Percentiles rank a stretch among this genome's conserved stretches.
Conservation (phyloP, 352 stramenopile species). For the Globisporangium parvum region DNA sequence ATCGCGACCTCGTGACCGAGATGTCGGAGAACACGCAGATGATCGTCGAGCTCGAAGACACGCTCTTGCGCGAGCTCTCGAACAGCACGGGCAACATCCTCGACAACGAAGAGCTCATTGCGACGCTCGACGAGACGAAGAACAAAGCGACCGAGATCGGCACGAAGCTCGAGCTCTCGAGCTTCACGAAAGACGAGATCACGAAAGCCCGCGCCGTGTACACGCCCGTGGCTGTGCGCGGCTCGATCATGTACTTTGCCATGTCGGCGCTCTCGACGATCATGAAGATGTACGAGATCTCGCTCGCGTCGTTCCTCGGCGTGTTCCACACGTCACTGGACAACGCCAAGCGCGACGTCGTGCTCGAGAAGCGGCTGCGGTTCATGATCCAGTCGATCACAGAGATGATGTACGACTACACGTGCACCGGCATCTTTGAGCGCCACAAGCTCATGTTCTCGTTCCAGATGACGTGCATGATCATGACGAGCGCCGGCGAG, state of each 20-base stretch:
- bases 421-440: conserved; percentile 95
- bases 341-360: conserved; percentile 87
- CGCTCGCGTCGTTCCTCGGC: conserved; percentile 87
- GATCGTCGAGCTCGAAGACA: conserved; percentile 92
- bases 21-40: conserved; percentile 92
- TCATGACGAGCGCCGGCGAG: conserved; percentile 79
- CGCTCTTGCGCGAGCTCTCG: conserved; percentile 87
- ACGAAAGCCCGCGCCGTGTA: conserved; percentile 88
- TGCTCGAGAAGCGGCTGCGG: conserved; percentile 82
- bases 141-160: conserved; percentile 93
- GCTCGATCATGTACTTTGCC: conserved; percentile 94
- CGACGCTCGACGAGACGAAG: conserved; percentile 93
- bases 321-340: conserved; percentile 91
- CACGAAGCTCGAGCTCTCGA: conserved; percentile 89
- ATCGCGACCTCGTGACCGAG: conserved; percentile 86
- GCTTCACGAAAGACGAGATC: conserved; percentile 94
- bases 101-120: conserved; percentile 94
- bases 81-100: conserved; percentile 91
- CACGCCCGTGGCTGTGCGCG: conserved; percentile 87
- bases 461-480: conserved; percentile 96
- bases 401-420: conserved; percentile 95
- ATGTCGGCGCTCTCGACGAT: conserved; percentile 89
- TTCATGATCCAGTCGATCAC: conserved; percentile 91
- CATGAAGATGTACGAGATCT: conserved; percentile 97
- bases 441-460: conserved; percentile 97